Base-by-base conservation (phyloP, 192 early-diverging fungal genomes). In the Coemansia sp. region DNA sequence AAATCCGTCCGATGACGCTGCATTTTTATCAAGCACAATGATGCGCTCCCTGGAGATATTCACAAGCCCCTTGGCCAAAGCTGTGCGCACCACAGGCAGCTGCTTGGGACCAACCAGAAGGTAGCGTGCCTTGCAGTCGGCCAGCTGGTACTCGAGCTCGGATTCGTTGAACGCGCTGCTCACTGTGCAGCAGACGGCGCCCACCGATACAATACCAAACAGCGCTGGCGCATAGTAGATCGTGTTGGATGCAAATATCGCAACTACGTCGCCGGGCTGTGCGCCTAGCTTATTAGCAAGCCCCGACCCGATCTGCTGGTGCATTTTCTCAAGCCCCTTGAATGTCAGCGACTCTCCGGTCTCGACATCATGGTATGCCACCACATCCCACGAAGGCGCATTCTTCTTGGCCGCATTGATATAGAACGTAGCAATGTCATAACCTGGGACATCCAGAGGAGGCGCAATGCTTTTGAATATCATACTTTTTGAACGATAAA, bases 111-210 rank as follows among this genome's bases (percentile, higher is more conserved):
- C 85, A 15, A 90, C 79, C 61, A 93, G 80, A 23, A 93, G 66
- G 4, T 74, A 70, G 1, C 74, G 77, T 7, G 82, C 74, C 34
- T 83, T 64, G 37, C 89, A 74, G 70, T 91, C 89, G 1, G 88
- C 74, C 42, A 93, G 30, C 51, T 93, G 89, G 72, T 89, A 89
- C 4, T 76, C 80, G 43, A 91, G 84, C 69, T 93, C 92, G 15
- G 86, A 79, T 20, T 84, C 74, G 18, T 83, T 82, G 58, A 89
- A 87, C 20, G 70, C 61, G 45, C 69, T 74, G 58, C 70, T 80
- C 20, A 69, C 49, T 2, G 78, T 67, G 66, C 68, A 75, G 55
- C 68, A 68, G 2, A 68, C 59, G 0, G 73, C 73, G 2, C 78
- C 78, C 4, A 66, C 33, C 6, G 73, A 64, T 4, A 70, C 29